Evolutionary conservation across 2,329 filamentous ascomycete species (phyloP), one percentile per base, ranked within the genome.

Genomic region (Aspergillus versicolor): DNA sequence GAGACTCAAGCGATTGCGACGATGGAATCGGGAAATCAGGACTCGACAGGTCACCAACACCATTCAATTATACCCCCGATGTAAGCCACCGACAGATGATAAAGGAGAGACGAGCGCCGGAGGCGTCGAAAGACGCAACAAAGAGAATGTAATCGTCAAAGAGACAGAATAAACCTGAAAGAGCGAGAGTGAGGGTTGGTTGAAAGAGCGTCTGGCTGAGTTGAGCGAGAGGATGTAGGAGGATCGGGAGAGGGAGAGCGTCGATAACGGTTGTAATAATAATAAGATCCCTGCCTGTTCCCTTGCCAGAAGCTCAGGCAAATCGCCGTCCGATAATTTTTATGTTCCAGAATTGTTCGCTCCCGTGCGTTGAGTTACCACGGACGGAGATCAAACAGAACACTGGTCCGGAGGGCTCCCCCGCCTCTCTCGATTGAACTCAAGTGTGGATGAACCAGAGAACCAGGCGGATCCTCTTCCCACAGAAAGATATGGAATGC

Each of bases 301-400:
- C 51, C 52, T 43, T 55, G 44, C 52, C 58, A 27, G 34, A 30
- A 30, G 7, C 34, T 37, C 34, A 37, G 34, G 24, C 34, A 46
- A 21, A 37, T 47, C 15, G 40, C 21, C 30, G 17, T 51, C n/a
- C 27, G 30, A 32, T 24, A 44, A 21, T 57, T 50, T 49, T 47
- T 43, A 21, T 48, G 22, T 44, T 46, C 49, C 53, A 52, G 41
- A 52, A 37, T 24, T 44, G 38, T 50, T 57, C 42, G 54, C 46
- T 52, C 52, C 58, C 52, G 56, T 46, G 55, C 30, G 40, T 51
- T 49, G 45, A 54, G 46, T 52, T 53, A 61, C 61, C 59, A 63
- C 59, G 59, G 61, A 52, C 55, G 56, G 57, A 59, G 59, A 60
- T 54, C 54, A 46, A 44, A 57, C 12, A 56, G 43, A 54, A 56